Evolutionary conservation across 2,329 filamentous ascomycete genomes (phyloP).

Genomic region (Arthrobotrys iridis): DNA sequence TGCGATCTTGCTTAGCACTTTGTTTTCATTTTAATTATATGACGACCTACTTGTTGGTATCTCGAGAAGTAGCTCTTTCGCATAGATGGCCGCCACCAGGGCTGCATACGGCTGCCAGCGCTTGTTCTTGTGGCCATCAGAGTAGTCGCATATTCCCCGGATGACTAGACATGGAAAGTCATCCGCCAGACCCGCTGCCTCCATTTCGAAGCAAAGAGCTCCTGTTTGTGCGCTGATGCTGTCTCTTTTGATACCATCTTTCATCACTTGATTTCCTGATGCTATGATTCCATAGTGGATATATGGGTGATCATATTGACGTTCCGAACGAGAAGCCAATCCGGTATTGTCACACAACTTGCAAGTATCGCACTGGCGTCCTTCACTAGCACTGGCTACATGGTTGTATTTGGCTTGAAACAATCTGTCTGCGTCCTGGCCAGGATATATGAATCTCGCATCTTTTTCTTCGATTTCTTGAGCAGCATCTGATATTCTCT

Average conservation of each 20-base stretch:
- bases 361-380: not conserved
- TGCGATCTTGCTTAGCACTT: not conserved
- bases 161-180: constrained; percentile 10
- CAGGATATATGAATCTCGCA: constrained; percentile 1
- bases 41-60: constrained; percentile 2
- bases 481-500: not conserved
- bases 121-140: constrained; percentile 23
- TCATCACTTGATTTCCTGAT: constrained; percentile 16
- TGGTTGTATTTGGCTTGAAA: constrained; percentile 17
- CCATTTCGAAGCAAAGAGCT: constrained; percentile 35
- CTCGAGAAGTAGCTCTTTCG: constrained; percentile 12
- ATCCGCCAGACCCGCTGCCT: constrained; percentile 11
- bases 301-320: constrained; percentile 26
- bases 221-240: constrained; percentile 2
- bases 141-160: constrained; percentile 25
- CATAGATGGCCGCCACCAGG: constrained; percentile 3
- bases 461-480: constrained; percentile 4
- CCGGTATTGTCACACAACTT: constrained; percentile 17
- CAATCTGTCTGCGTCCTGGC: constrained; percentile 1
- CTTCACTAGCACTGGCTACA: not conserved
- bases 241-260: constrained; percentile 21
- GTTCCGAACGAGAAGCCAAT: constrained; percentile 5
- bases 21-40: not conserved
- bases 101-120: constrained; percentile 18
- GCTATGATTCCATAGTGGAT: constrained; percentile 25